phyloP scores from a whole-genome alignment of 208 protist genomes.

The Spironucleus salmonicida region DNA sequence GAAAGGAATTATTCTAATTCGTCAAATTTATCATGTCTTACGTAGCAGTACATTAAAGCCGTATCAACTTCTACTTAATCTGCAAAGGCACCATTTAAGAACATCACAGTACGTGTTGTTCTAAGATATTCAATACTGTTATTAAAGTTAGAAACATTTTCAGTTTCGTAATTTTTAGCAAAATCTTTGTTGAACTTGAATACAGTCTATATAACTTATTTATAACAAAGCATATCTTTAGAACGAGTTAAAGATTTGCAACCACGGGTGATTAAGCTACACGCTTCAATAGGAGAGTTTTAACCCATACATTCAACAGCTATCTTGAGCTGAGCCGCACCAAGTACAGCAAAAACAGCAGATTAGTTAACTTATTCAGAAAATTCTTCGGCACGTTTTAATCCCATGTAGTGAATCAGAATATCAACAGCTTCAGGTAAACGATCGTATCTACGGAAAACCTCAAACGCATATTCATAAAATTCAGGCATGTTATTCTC shows the following conservation, averaged over 20 bases:
- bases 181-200: conserved; percentile 55
- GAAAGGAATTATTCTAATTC: conserved; percentile 95
- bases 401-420: conserved; percentile 75
- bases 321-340: conserved; percentile 68
- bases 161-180: conserved; percentile 61
- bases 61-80: conserved; percentile 70
- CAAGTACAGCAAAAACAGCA: conserved; percentile 78
- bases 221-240: conserved; percentile 3
- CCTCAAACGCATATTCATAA: conserved; percentile 91
- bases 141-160: conserved; percentile 68
- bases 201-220: background rate
- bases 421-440: conserved; percentile 83
- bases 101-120: conserved; percentile 78
- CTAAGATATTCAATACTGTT: conserved; percentile 89
- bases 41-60: conserved; percentile 84
- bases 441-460: conserved; percentile 84
- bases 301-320: conserved; percentile 77
- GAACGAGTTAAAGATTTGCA: background rate
- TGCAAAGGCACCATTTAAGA: conserved; percentile 29
- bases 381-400: conserved; percentile 77
- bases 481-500: conserved; percentile 71
- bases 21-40: conserved; percentile 67
- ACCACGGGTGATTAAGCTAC: conserved; percentile 69
- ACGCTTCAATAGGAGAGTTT: conserved; percentile 84
- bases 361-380: conserved; percentile 69